Evolutionary conservation across 331 rosid genomes (phyloP).

Genomic region (Rosa hybrid): DNA sequence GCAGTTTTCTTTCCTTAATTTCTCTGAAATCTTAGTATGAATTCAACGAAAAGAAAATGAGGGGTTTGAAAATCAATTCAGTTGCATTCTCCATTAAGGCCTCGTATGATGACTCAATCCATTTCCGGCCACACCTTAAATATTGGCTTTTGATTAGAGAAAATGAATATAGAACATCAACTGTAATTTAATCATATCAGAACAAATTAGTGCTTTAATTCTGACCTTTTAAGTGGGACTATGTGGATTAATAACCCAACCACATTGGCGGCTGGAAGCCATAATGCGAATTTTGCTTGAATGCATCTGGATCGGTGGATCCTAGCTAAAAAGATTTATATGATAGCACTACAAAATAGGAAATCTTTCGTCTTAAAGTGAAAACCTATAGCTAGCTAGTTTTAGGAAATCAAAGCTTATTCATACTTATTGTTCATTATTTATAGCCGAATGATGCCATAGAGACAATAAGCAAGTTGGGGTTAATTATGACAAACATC

Average conservation of each 20-base stretch:
- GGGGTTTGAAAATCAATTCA: constrained; percentile 13
- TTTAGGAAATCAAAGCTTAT: constrained; percentile 17
- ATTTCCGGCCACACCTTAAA: constrained; percentile 9
- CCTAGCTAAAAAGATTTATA: constrained; percentile 7
- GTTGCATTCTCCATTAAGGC: not conserved
- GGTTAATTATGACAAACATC: not conserved
- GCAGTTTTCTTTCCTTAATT: not conserved
- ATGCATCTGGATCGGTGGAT: constrained; percentile 5
- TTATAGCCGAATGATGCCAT: constrained; percentile 11
- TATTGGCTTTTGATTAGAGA: not conserved
- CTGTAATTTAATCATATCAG: not conserved
- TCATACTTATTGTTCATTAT: not conserved
- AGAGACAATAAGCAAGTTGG: not conserved
- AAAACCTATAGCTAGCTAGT: constrained; percentile 1
- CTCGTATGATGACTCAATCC: constrained; percentile 24
- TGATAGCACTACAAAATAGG: constrained; percentile 8
- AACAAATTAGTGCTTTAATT: not conserved
- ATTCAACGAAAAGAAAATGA: constrained; percentile 17
- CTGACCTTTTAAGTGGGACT: not conserved
- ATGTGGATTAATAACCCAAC: constrained; percentile 8
- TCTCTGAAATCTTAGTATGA: not conserved
- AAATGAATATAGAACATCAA: not conserved
- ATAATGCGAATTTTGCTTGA: constrained; percentile 12
- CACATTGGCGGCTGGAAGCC: constrained; percentile 17
- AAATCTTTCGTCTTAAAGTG: constrained; percentile 8